Percentiles rank a stretch among this genome's conserved stretches.
Conservation (phyloP, 2,329 filamentous ascomycete genomes). For the Tolypocladium ovalisporum region DNA sequence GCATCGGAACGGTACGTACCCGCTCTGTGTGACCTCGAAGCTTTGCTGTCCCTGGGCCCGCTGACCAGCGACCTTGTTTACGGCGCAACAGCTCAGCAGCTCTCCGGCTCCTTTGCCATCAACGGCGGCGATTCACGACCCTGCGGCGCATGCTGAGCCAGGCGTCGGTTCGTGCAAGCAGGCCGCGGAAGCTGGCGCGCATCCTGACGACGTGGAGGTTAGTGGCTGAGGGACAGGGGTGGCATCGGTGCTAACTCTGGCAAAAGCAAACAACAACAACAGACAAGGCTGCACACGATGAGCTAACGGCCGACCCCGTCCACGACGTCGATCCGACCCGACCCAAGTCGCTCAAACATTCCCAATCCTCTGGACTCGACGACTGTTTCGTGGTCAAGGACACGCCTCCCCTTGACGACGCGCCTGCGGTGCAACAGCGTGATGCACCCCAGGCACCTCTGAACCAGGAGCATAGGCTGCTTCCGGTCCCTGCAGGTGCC, state of each 20-base stretch:
- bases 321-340: not conserved
- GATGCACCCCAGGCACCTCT: not conserved
- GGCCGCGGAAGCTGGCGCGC: not conserved
- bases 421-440: not conserved
- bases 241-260: not conserved
- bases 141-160: not conserved
- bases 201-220: not conserved
- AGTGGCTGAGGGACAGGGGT: not conserved
- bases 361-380: not conserved
- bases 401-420: not conserved
- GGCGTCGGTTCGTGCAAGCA: not conserved
- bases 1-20: conserved; percentile 26
- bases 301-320: not conserved
- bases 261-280: conserved; percentile 2
- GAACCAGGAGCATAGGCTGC: not conserved
- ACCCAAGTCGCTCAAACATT: not conserved
- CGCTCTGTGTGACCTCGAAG: not conserved
- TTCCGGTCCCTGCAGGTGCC: not conserved
- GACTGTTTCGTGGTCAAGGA: not conserved
- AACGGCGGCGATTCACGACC: not conserved
- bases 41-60: not conserved
- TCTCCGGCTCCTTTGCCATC: not conserved
- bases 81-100: conserved; percentile 3
- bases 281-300: not conserved
- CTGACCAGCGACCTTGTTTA: not conserved